Evolutionary conservation across 129 eudicot genomes (phyloP).

Genomic region (Arctium minus): DNA sequence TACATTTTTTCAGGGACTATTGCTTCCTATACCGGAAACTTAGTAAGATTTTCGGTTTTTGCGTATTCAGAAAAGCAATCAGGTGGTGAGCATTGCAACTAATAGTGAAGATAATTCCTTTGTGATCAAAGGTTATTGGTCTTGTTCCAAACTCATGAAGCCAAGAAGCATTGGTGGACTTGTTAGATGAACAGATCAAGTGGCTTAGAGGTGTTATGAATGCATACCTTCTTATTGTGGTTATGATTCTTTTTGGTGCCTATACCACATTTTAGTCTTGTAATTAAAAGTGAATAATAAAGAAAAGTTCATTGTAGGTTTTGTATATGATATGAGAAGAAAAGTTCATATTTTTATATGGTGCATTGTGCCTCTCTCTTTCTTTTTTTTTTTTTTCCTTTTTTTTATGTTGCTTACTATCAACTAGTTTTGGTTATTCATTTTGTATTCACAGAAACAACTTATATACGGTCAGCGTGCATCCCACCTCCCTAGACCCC

Average conservation of each 20-base stretch:
- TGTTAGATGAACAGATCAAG: neutral
- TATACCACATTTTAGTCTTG: slow-evolving; percentile 7
- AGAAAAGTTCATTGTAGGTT: slow-evolving; percentile 10
- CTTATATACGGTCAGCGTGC: neutral
- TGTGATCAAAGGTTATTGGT: slow-evolving; percentile 15
- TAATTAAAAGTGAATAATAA: slow-evolving; percentile 23
- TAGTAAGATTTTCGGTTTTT: slow-evolving; percentile 12
- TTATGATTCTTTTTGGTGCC: slow-evolving; percentile 2
- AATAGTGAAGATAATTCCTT: neutral
- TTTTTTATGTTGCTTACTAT: neutral
- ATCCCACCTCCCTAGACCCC: too few species aligned
- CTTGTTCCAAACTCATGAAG: neutral
- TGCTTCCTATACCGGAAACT: slow-evolving; percentile 47
- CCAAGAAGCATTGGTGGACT: neutral
- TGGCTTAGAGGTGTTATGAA: slow-evolving; percentile 3
- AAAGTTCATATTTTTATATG: neutral
- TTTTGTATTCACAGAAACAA: too few species aligned
- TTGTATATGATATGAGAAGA: slow-evolving; percentile 8
- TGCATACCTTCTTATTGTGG: neutral
- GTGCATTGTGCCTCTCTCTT: neutral
- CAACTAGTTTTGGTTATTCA: neutral
- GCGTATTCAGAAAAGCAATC: neutral
- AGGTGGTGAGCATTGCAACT: neutral
- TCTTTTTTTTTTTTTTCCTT: too few species aligned
- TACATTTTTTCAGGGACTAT: slow-evolving; percentile 41